Base-by-base conservation (phyloP, 495 filamentous ascomycete genomes). In the Xylaria curta region DNA sequence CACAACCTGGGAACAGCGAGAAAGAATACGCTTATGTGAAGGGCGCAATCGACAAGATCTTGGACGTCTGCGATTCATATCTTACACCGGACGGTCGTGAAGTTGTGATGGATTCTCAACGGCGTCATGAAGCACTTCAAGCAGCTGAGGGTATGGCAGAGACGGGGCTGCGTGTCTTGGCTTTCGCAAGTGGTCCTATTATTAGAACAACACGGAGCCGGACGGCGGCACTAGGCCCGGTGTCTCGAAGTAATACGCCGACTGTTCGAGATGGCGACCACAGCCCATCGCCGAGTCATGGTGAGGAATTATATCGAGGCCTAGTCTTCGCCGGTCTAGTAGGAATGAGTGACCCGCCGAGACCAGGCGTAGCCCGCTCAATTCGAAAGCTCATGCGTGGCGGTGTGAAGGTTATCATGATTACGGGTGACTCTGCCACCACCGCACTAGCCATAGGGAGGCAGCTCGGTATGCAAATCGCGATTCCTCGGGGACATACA, bases 401-500 rank as follows among this genome's bases (percentile, higher is more conserved):
- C 54, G 93, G 94, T 12, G 97, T 99, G 64, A 94, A 94, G 76
- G 91, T 98, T 42, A 97, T 98, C 74, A 99, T 99, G 96, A 98
- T 99, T 73, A 99, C 96, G 13, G 96, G 96, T 68, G 96, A 99
- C 81, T 91, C 96, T 17, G 93, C 98, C 76, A 94, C 93, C 6
- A 99, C 96, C 0, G 96, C 96, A 17, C 85, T 97, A 49, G 96
- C 96, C 1, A 97, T 98, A 77, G 96, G 91, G 24, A 93, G 88
- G 81, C 94, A 97, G 80, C 88, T 99, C 31, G 95, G 96, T 61
- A 99, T 99, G 92, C 90, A 93, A 2, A 84, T 89, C 51, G 84
- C 85, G 15, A 78, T 79, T 3, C 82, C 86, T 24, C 80, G 82
- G 19, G 81, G 81, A 21, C 83, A 86, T 54, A 78, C 82, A 31